Evolutionary conservation across 495 filamentous ascomycete genomes (phyloP).

Genomic region (Aspergillus diversus): DNA sequence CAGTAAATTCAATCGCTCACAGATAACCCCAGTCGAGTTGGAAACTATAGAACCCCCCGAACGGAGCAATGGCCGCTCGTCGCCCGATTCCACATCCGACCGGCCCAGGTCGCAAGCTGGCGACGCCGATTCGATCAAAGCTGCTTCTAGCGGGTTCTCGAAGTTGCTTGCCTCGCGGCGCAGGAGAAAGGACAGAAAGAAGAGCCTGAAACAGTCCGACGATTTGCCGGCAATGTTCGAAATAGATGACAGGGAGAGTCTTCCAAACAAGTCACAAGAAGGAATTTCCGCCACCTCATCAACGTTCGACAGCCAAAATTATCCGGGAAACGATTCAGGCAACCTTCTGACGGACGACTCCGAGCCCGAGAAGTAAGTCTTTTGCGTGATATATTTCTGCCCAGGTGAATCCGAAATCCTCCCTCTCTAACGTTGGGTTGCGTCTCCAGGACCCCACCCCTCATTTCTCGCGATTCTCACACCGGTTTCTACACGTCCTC

Average conservation of each 20-base stretch:
- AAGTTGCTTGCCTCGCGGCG: slow-evolving; percentile 57
- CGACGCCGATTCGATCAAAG: slow-evolving; percentile 42
- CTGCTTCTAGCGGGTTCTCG: slow-evolving; percentile 50
- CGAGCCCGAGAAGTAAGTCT: slow-evolving; percentile 68
- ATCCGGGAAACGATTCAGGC: slow-evolving; percentile 40
- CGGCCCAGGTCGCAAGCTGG: slow-evolving; percentile 47
- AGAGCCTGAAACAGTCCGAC: slow-evolving; percentile 34
- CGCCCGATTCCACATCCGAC: slow-evolving; percentile 47
- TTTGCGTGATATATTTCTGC: slow-evolving; percentile 17
- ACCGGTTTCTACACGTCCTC: slow-evolving; percentile 80
- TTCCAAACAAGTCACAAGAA: slow-evolving; percentile 32
- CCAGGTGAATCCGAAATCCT: slow-evolving; percentile 3
- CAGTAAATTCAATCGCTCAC: slow-evolving; percentile 35
- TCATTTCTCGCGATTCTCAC: slow-evolving; percentile 75
- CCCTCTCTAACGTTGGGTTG: slow-evolving; percentile 27
- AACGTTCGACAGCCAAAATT: slow-evolving; percentile 32
- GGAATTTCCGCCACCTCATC: slow-evolving; percentile 31
- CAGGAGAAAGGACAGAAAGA: slow-evolving; percentile 48
- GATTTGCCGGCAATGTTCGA: slow-evolving; percentile 30
- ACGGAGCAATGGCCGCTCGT: slow-evolving; percentile 49
- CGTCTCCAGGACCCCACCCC: slow-evolving; percentile 57
- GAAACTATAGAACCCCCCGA: slow-evolving; percentile 39
- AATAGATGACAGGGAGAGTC: slow-evolving; percentile 25
- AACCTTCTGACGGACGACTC: slow-evolving; percentile 72
- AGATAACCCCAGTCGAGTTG: slow-evolving; percentile 38